Evolutionary conservation across 2,329 filamentous ascomycete genomes (phyloP), one percentile per base, ranked within the genome.

Genomic region (Alternaria hordeiaustralica): DNA sequence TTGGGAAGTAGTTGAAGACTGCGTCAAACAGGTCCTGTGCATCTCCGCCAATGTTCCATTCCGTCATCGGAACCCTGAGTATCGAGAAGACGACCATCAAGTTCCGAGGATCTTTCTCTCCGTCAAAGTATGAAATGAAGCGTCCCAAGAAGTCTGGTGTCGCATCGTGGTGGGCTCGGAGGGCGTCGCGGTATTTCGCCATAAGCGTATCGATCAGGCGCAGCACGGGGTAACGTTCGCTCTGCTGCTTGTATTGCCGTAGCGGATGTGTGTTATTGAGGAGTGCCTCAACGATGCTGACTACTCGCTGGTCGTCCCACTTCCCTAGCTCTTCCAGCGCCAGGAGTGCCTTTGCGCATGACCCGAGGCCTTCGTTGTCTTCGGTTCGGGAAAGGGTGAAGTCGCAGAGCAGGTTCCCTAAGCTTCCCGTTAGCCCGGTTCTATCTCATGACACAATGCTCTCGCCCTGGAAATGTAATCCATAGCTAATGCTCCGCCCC

Each of bases 1-100:
- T 91, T 0, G 89, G 89, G 73, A 91, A 92, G 76, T 92, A 92
- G 71, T 90, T 90, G 78, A 90, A 92, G 18, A 90, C 88, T 4
- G 88, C 85, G 67, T 92, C 89, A 72, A 91, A 91, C 47, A 91
- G 82, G 28, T 85, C 83, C 73, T 80, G 63, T 9, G 85, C 86
- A 75, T 89, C 84, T 43, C 83, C 83, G 4, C 84, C 83, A 62
- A 91, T 86, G 67, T 88, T 86, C 88, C 89, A 91, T 75, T 91
- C 89, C 7, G 89, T 83, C 84, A 91, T 89, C 2, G 90, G 83
- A 13, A 90, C 89, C 71, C 86, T 87, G 26, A 91, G 75, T 62
- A 91, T 86, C 0, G 89, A 91, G 71, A 91, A 91, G 2, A 90
- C 86, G 53, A 91, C 83, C 89, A 91, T 91, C 26, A 91, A 79